These are phyloP conservation scores for Lactarius hatsudake DNA, from an alignment of 768 basidiomycete genomes.

Conservation along the genomic window DNA sequence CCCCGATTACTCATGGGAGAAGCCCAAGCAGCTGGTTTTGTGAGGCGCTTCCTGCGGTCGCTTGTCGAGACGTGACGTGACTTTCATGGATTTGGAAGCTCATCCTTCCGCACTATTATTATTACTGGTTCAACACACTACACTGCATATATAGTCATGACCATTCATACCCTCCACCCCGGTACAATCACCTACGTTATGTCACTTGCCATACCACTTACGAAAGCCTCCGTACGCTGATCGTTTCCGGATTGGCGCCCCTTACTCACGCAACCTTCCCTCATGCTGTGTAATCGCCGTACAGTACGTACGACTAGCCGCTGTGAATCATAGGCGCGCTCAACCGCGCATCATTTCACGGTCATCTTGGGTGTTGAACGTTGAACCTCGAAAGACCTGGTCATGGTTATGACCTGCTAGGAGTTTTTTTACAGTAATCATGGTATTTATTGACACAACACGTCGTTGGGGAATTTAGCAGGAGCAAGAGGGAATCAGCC, in stretches of 20 bases:
- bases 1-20: conserved; percentile 91
- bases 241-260: conserved; percentile 1
- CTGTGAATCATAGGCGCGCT: too few relatives aligned
- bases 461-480: too few relatives aligned
- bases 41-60: conserved; percentile 38
- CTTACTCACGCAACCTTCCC: background rate
- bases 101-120: conserved; percentile 78
- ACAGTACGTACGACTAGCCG: too few relatives aligned
- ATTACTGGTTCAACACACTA: conserved; percentile 30
- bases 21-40: conserved; percentile 87
- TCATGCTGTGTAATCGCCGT: background rate
- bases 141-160: conserved; percentile 16
- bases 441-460: too few relatives aligned
- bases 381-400: too few relatives aligned
- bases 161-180: conserved; percentile 11
- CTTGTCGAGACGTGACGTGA: background rate
- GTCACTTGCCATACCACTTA: conserved; percentile 13
- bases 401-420: too few relatives aligned
- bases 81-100: conserved; percentile 71
- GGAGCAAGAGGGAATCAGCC: too few relatives aligned
- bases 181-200: background rate
- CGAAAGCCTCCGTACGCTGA: conserved; percentile 1
- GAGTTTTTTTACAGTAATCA: too few relatives aligned
- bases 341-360: too few relatives aligned
- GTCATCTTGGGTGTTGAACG: too few relatives aligned